These are phyloP conservation scores for Catharanthus roseus DNA, from an alignment of 257 asterid species.

Conservation along the genomic window DNA sequence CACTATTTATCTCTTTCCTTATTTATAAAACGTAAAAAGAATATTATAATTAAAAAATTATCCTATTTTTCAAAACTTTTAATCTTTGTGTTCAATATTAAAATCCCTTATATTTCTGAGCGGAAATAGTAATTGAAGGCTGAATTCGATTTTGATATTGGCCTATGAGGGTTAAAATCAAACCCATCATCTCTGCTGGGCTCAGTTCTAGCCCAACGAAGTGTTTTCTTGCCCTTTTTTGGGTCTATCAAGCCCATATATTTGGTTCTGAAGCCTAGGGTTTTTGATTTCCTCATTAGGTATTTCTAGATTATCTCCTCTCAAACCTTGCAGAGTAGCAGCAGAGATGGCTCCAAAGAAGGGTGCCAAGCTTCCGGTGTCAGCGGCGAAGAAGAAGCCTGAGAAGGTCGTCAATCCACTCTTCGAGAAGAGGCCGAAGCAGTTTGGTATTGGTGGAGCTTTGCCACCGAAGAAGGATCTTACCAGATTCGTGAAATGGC, in stretches of 20 bases:
- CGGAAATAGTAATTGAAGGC: too few relatives aligned
- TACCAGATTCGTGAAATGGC: conserved; percentile 22
- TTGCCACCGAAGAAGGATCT: conserved; percentile 26
- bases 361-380: conserved; percentile 17
- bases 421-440: conserved; percentile 22
- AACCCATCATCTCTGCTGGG: not conserved
- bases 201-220: not conserved
- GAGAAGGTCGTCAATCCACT: conserved; percentile 21
- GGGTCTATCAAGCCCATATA: too few relatives aligned
- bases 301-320: not conserved
- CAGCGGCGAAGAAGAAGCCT: conserved; percentile 17
- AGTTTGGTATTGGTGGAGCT: conserved; percentile 26
- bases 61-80: too few relatives aligned
- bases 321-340: not conserved
- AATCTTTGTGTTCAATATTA: too few relatives aligned
- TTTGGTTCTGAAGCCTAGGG: too few relatives aligned
- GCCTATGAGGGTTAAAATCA: too few relatives aligned
- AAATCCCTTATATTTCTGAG: too few relatives aligned
- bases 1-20: too few relatives aligned
- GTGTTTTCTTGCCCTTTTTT: accelerated
- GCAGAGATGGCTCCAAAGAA: conserved; percentile 22
- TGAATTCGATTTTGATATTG: too few relatives aligned
- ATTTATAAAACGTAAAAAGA: too few relatives aligned
- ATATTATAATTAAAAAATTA: too few relatives aligned
- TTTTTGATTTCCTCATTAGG: not conserved